Conservation (phyloP, 495 filamentous ascomycete species). For the Neurospora africana region DNA sequence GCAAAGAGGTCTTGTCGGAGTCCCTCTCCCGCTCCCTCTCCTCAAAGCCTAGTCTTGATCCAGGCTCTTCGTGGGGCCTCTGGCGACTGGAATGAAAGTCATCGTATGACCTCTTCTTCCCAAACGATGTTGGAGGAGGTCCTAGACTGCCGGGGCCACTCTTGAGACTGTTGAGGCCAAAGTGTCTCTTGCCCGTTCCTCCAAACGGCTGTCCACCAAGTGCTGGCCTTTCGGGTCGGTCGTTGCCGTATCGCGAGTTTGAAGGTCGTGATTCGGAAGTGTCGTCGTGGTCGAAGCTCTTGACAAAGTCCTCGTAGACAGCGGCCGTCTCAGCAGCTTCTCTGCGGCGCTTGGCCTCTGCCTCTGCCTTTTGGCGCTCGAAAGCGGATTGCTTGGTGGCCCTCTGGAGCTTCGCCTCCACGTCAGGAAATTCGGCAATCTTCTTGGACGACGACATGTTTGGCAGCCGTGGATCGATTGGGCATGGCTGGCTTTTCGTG, state of each 20-base stretch:
- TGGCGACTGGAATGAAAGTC: conserved; percentile 16
- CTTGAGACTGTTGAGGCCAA: conserved; percentile 31
- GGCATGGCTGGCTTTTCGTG: conserved; percentile 8
- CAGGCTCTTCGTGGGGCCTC: conserved; percentile 22
- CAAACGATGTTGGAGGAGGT: conserved; percentile 37
- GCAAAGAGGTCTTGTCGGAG: conserved; percentile 9
- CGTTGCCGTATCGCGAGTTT: conserved; percentile 25
- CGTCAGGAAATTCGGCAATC: conserved; percentile 63
- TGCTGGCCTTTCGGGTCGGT: conserved; percentile 21
- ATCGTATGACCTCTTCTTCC: conserved; percentile 40
- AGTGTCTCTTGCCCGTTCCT: conserved; percentile 36
- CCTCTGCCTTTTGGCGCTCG: conserved; percentile 86
- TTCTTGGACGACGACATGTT: conserved; percentile 34
- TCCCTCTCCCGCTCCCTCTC: conserved; percentile 18
- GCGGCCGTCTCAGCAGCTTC: conserved; percentile 86
- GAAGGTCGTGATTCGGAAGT: conserved; percentile 5
- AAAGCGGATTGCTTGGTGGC: conserved; percentile 82
- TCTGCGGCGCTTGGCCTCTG: conserved; percentile 78
- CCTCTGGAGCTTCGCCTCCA: conserved; percentile 71
- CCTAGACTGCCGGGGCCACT: conserved; percentile 73
- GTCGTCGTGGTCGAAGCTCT: conserved; percentile 72
- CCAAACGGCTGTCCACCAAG: conserved; percentile 24
- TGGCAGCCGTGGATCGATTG: background rate
- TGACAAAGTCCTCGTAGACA: conserved; percentile 82
- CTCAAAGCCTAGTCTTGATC: conserved; percentile 27